Conservation (phyloP, 768 basidiomycete species). For the Plicaturopsis crispa region DNA sequence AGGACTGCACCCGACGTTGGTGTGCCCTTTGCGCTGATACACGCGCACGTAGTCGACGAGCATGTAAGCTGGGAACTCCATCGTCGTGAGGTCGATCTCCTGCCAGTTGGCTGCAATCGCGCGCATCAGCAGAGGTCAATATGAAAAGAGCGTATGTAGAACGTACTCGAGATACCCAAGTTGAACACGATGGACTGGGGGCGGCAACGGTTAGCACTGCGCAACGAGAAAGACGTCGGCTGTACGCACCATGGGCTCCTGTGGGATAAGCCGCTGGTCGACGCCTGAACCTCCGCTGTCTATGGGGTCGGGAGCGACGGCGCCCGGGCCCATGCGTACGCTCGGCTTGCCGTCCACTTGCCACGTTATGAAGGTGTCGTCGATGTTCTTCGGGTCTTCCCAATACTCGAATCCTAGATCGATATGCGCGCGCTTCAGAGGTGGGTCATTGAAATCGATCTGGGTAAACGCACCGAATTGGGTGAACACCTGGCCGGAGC, state of each 20-base stretch:
- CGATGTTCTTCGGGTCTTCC: constrained; percentile 45
- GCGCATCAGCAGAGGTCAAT: constrained; percentile 4
- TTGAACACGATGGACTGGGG: constrained; percentile 46
- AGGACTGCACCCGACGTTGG: constrained; percentile 45
- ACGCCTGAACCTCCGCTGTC: constrained; percentile 33
- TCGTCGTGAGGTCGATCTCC: constrained; percentile 33
- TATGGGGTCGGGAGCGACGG: constrained; percentile 40
- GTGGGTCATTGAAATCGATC: background rate
- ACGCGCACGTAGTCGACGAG: constrained; percentile 54
- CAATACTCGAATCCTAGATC: constrained; percentile 68
- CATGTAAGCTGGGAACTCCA: constrained; percentile 44
- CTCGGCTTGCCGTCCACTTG: constrained; percentile 33
- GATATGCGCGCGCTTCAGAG: constrained; percentile 21
- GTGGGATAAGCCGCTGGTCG: constrained; percentile 49
- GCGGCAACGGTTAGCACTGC: background rate
- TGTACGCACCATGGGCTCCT: constrained; percentile 40
- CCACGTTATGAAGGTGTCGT: constrained; percentile 59
- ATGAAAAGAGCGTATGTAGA: constrained; percentile 1
- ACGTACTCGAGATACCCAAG: constrained; percentile 49
- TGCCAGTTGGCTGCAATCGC: constrained; percentile 55
- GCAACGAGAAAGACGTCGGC: background rate
- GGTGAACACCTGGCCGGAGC: constrained; percentile 16
- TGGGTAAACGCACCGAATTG: constrained; percentile 12
- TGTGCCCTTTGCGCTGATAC: constrained; percentile 37
- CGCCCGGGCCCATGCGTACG: constrained; percentile 43